These are phyloP conservation scores for Calonectria multiphialidica DNA, from an alignment of 2,329 filamentous ascomycete genomes.

Conservation along the genomic window DNA sequence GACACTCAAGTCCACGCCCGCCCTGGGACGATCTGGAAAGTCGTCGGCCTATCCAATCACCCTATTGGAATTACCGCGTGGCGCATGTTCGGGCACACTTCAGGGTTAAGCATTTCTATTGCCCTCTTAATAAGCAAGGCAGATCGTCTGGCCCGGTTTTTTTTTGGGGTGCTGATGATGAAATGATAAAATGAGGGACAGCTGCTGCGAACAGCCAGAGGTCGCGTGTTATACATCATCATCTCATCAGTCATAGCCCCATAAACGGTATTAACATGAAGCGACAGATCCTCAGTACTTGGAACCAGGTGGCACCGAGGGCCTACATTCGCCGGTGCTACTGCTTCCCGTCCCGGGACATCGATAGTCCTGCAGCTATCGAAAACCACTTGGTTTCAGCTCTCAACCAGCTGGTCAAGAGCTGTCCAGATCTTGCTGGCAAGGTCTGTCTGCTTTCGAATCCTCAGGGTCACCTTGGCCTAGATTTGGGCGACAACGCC, in stretches of 20 bases:
- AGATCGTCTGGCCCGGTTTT: not conserved
- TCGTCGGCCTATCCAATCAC: not conserved
- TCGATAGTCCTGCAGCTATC: not conserved
- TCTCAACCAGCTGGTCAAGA: not conserved
- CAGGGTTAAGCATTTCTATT: not conserved
- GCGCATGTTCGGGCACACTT: not conserved
- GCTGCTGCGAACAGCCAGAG: not conserved
- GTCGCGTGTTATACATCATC: not conserved
- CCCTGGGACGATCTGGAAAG: not conserved
- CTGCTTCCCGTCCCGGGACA: not conserved
- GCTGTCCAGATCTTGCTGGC: not conserved
- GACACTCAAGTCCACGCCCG: not conserved
- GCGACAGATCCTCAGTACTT: not conserved
- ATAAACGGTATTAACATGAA: not conserved
- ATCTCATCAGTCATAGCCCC: not conserved
- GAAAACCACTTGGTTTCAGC: not conserved
- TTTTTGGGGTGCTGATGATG: not conserved
- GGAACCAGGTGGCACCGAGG: constrained; percentile 2
- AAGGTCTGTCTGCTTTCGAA: not conserved
- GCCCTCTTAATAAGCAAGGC: constrained; percentile 1
- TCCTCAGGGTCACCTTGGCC: not conserved
- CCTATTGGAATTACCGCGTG: not conserved
- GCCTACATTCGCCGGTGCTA: not conserved
- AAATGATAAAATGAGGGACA: not conserved
- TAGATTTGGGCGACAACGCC: not conserved